Percentiles rank a stretch among this genome's conserved stretches.
Conservation (phyloP, 768 basidiomycete species). For the Gloeostereum incarnatum region DNA sequence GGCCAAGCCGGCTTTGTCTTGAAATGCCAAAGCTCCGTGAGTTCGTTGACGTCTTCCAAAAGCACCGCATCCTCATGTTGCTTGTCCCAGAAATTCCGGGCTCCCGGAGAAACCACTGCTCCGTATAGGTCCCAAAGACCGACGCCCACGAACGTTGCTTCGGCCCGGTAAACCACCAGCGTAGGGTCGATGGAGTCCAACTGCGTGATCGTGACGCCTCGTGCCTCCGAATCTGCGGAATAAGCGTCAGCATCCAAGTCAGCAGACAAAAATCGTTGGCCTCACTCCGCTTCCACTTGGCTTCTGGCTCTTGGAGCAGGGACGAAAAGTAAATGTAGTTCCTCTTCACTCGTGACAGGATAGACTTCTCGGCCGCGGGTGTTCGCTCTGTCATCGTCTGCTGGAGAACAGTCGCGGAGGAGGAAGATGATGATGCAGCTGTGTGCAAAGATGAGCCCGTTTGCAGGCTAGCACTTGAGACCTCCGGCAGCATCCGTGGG, state of each 20-base stretch:
- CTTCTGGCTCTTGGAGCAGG: slow-evolving; percentile 92
- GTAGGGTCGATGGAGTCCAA: slow-evolving; percentile 97
- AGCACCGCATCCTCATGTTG: slow-evolving; percentile 79
- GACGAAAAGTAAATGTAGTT: slow-evolving; percentile 99
- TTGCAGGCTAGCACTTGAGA: slow-evolving; percentile 11
- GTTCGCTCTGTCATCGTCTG: slow-evolving; percentile 27
- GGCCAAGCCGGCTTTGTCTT: slow-evolving; percentile 93
- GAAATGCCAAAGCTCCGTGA: slow-evolving; percentile 90
- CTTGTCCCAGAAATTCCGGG: slow-evolving; percentile 81
- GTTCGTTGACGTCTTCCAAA: slow-evolving; percentile 83
- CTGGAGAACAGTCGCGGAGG: slow-evolving; percentile 19
- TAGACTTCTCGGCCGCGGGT: slow-evolving; percentile 67
- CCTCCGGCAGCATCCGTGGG: slow-evolving; percentile 42
- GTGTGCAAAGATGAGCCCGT: background rate
- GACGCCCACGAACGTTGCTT: slow-evolving; percentile 95
- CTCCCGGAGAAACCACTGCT: slow-evolving; percentile 80
- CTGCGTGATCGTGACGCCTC: slow-evolving; percentile 91
- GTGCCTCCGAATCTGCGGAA: slow-evolving; percentile 64
- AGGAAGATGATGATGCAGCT: slow-evolving; percentile 23
- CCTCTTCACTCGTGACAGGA: slow-evolving; percentile 78
- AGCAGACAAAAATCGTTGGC: slow-evolving; percentile 11
- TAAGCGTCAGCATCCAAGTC: background rate
- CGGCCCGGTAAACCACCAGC: slow-evolving; percentile 89
- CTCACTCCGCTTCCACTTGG: slow-evolving; percentile 90
- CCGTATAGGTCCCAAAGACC: slow-evolving; percentile 93